These are phyloP conservation scores for Barbatosphaeria neglecta DNA, from an alignment of 495 filamentous ascomycete species.

Conservation along the genomic window DNA sequence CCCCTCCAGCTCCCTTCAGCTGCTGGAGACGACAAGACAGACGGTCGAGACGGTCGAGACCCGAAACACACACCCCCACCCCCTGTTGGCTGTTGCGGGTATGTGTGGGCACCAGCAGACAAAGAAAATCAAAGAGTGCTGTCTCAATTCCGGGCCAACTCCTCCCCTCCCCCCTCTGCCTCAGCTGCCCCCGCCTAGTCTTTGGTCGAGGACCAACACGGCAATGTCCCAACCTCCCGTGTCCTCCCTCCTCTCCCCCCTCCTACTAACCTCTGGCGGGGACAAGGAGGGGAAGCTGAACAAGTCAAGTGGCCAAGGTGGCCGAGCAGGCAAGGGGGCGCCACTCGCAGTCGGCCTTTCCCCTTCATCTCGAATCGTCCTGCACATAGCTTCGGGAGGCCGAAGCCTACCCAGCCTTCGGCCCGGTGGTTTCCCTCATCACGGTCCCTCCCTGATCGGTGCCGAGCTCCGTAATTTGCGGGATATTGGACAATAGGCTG, in stretches of 20 bases:
- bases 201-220: too few relatives aligned
- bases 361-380: neutral
- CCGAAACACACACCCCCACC: neutral
- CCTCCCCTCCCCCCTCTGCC: neutral
- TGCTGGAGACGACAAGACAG: too few relatives aligned
- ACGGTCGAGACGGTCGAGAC: neutral
- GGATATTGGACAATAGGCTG: neutral
- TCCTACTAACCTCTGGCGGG: too few relatives aligned
- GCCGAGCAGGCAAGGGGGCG: too few relatives aligned
- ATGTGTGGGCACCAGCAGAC: too few relatives aligned
- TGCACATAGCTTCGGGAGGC: neutral
- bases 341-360: neutral
- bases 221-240: neutral
- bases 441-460: neutral
- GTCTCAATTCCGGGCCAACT: neutral
- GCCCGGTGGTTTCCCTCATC: neutral
- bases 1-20: neutral
- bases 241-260: neutral
- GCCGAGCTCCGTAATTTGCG: neutral
- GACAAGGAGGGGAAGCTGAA: too few relatives aligned
- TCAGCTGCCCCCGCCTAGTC: too few relatives aligned
- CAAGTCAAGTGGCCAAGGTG: too few relatives aligned
- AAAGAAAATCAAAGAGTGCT: neutral
- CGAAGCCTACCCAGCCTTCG: neutral
- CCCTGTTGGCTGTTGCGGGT: too few relatives aligned